Base-by-base conservation (phyloP, 306 rosid genomes). In the Inga laurina region DNA sequence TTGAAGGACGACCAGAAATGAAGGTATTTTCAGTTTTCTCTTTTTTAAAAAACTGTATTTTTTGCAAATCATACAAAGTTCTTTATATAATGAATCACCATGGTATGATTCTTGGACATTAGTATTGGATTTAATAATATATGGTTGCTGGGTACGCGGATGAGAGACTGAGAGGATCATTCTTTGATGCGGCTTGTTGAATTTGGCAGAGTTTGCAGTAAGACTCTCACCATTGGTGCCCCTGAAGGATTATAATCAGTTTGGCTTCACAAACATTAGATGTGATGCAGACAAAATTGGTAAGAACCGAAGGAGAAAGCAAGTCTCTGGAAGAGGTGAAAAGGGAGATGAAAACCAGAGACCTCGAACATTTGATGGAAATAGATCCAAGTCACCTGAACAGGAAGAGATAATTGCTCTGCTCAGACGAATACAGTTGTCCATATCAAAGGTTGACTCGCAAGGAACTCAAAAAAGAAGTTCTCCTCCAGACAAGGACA, bases 171-270 rank as follows among this genome's bases (percentile, higher is more conserved):
- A 90, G 90, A 90, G 84, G 88, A 61, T 74, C 82, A 83, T 85
- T 79, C 82, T 80, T 87, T 89, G 92, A 87, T 92, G 94, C 94
- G 89, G 93, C 91, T 87, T 90, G 75, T 90, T 88, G 74, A 87
- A 88, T 90, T 84, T 92, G 91, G 87, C 94, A 83, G 92, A 90
- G 84, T 81, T 88, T 87, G 89, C 89, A 79, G 97, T 84, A 86
- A 81, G 82, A 76, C 32, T 69, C 46, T 76, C 86, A 70, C 52
- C 65, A n/a, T 78, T 73, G 22, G 72, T 73, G 74, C 49, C 84
- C 2, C 84, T 46, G 41, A 85, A 77, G 73, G 84, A 22, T 41
- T 44, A 70, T 35, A 27, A n/a, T 72, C 79, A 21, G 41, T 71
- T 83, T 37, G 48, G 74, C 13, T 68, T 82, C 64, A 54, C 89